A percentile compares a stretch with the other conserved stretches of the same genome.
Conservation (phyloP, 148 eudicot genomes). For the Rhododendron simsii region DNA sequence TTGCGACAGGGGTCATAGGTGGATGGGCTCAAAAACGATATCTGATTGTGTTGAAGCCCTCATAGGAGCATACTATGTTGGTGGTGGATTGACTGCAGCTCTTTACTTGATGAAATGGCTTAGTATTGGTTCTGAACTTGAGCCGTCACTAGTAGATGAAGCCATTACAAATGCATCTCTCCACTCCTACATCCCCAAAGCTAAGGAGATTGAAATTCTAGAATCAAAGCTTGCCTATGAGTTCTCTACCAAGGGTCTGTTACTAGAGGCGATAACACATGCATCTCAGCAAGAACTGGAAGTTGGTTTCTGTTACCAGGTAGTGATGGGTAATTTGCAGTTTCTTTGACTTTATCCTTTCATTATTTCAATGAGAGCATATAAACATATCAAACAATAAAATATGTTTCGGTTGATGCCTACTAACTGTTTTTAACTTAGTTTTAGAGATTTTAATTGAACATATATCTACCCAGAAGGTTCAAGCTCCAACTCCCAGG, state of each 20-base stretch:
- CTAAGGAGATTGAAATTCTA: slow-evolving; percentile 42
- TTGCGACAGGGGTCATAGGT: slow-evolving; percentile 95
- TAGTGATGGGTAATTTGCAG: slow-evolving; percentile 6
- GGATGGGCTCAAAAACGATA: slow-evolving; percentile 82
- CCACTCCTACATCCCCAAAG: slow-evolving; percentile 39
- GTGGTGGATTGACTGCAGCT: slow-evolving; percentile 82
- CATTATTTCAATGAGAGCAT: not conserved
- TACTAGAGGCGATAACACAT: slow-evolving; percentile 87
- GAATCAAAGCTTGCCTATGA: slow-evolving; percentile 70
- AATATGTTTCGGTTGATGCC: not conserved
- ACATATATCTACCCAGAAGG: not conserved
- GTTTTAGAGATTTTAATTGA: not conserved
- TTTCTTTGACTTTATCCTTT: not conserved
- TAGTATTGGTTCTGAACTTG: slow-evolving; percentile 54
- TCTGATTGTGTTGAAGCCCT: slow-evolving; percentile 97
- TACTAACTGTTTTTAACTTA: not conserved
- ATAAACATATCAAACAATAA: not conserved
- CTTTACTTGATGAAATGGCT: slow-evolving; percentile 85
- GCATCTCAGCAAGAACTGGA: slow-evolving; percentile 43
- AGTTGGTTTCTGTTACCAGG: slow-evolving; percentile 61
- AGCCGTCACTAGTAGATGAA: slow-evolving; percentile 50
- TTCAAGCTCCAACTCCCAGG: not conserved
- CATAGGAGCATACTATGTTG: slow-evolving; percentile 91
- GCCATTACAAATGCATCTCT: slow-evolving; percentile 63
- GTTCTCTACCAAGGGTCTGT: slow-evolving; percentile 67